These are phyloP conservation scores for Turritis glabra DNA, from an alignment of 345 rosid genomes.

Conservation along the genomic window DNA sequence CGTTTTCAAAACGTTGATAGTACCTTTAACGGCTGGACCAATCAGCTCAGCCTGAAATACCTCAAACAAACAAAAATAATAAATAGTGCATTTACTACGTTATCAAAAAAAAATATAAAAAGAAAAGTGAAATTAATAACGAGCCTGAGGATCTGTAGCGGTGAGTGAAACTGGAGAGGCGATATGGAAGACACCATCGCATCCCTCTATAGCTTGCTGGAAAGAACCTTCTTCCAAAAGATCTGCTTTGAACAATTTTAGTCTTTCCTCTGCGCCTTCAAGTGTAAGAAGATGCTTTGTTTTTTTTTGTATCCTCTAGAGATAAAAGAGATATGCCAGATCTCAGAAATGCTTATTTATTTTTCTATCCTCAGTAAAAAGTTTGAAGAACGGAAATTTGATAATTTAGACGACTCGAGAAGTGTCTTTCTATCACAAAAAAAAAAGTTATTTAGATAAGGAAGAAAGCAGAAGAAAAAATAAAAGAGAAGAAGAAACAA, in stretches of 20 bases:
- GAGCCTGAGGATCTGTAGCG: slow-evolving; percentile 43
- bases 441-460: too few relatives aligned
- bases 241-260: slow-evolving; percentile 39
- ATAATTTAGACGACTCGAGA: too few relatives aligned
- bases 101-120: neutral
- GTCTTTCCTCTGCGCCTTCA: slow-evolving; percentile 40
- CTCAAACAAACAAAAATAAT: neutral
- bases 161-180: slow-evolving; percentile 49
- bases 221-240: slow-evolving; percentile 43
- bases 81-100: neutral
- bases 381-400: too few relatives aligned
- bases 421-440: too few relatives aligned
- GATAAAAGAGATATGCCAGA: neutral
- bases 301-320: slow-evolving; percentile 41
- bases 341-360: neutral
- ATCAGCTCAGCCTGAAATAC: slow-evolving; percentile 34
- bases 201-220: slow-evolving; percentile 48
- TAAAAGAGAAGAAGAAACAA: too few relatives aligned
- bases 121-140: neutral
- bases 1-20: slow-evolving; percentile 47
- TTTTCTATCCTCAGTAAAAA: too few relatives aligned
- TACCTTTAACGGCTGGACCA: slow-evolving; percentile 51
- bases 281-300: slow-evolving; percentile 34
- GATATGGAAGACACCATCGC: slow-evolving; percentile 57
- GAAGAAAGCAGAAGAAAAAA: too few relatives aligned